Conservation (phyloP, 768 basidiomycete genomes). For the Chiua virens region DNA sequence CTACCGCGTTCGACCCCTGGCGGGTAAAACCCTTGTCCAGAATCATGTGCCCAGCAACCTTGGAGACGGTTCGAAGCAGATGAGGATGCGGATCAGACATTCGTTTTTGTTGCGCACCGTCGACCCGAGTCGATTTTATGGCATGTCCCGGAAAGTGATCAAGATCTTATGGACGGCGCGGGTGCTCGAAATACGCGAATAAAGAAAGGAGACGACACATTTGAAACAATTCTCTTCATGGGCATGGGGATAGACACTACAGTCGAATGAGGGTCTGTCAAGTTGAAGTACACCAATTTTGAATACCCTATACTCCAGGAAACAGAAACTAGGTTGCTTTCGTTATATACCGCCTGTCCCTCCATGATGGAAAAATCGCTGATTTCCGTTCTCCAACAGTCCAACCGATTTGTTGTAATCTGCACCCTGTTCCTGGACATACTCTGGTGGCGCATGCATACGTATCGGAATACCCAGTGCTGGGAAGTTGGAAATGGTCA, state of each 20-base stretch:
- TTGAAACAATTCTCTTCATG: conserved; percentile 63
- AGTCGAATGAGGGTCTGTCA: neutral
- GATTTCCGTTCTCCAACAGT: conserved; percentile 56
- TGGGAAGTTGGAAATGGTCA: conserved; percentile 41
- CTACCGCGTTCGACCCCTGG: neutral
- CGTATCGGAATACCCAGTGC: conserved; percentile 39
- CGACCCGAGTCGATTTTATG: conserved; percentile 58
- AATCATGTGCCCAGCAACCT: neutral
- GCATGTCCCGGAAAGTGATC: conserved; percentile 51
- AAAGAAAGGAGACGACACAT: conserved; percentile 64
- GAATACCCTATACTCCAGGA: neutral
- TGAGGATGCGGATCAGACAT: conserved; percentile 40
- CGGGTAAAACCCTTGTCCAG: too few species aligned
- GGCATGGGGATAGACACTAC: conserved; percentile 17
- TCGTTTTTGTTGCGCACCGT: conserved; percentile 63
- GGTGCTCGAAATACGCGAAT: conserved; percentile 45
- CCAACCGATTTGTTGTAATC: conserved; percentile 55
- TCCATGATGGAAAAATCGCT: conserved; percentile 41
- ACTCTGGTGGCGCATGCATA: conserved; percentile 55
- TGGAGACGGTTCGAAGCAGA: conserved; percentile 49
- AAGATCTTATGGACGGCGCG: conserved; percentile 56
- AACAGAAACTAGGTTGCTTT: neutral
- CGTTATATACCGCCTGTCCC: conserved; percentile 5
- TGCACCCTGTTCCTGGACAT: conserved; percentile 39
- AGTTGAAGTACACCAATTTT: neutral